Conservation (phyloP, 306 rosid species). For the Medicago truncatula region MtrunA17r5.0-ANR NC_053044.1:23323501-23324000, state of each 20-base stretch:
- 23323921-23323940: too few species aligned
- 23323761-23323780: not conserved
- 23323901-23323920: too few species aligned
- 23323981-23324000: too few species aligned
- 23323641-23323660: not conserved
- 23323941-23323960: too few species aligned
- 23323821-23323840: too few species aligned
- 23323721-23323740: slow-evolving; percentile 25
- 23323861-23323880: too few species aligned
- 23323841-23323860: too few species aligned
- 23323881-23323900: too few species aligned
- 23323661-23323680: slow-evolving; percentile 4
- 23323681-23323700: slow-evolving; percentile 35
- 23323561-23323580: slow-evolving; percentile 41
- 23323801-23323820: too few species aligned
- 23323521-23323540: slow-evolving; percentile 44
- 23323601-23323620: slow-evolving; percentile 50
- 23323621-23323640: slow-evolving; percentile 46
- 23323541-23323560: slow-evolving; percentile 54
- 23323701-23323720: not conserved
- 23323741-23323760: slow-evolving; percentile 25
- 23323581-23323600: slow-evolving; percentile 44
- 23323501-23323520: slow-evolving; percentile 12
- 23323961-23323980: too few species aligned
- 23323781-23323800: too few species aligned